phyloP scores from a whole-genome alignment of 148 eudicot species.

The Heliamphora exappendiculata region DNA sequence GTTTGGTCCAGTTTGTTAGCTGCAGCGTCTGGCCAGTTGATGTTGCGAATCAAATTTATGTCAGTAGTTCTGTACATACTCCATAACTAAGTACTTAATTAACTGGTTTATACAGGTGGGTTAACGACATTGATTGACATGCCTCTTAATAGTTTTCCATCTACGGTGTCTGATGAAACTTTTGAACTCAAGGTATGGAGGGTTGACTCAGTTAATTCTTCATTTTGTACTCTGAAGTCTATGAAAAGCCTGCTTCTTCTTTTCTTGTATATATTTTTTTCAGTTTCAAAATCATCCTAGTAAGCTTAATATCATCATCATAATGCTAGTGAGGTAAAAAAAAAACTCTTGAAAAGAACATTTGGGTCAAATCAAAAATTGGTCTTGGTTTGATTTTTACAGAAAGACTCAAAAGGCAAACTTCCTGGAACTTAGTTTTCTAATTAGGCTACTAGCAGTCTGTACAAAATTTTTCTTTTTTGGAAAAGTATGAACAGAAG shows the following conservation, averaged over 20 bases:
- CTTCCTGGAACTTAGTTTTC: not conserved
- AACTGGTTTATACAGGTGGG: conserved; percentile 50
- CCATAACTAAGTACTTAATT: not conserved
- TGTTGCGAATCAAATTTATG: not conserved
- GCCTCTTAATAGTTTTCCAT: conserved; percentile 91
- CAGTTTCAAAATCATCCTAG: not conserved
- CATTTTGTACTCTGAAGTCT: not conserved
- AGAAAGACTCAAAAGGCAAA: not conserved
- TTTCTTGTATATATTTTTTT: not conserved
- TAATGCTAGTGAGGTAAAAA: not conserved
- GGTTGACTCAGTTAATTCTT: not conserved
- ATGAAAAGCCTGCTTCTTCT: no score
- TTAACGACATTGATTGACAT: conserved; percentile 91
- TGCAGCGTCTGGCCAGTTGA: not conserved
- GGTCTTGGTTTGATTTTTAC: not conserved
- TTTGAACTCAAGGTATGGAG: conserved; percentile 70
- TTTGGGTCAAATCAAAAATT: no score
- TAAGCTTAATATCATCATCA: not conserved
- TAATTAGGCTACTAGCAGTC: no score
- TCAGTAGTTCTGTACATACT: not conserved
- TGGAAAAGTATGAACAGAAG: not conserved
- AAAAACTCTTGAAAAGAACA: no score
- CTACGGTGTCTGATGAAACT: conserved; percentile 80
- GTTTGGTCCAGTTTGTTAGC: not conserved
- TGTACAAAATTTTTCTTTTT: not conserved